Base-by-base conservation (phyloP, 768 basidiomycete species). In the Boletellus ananas region DNA sequence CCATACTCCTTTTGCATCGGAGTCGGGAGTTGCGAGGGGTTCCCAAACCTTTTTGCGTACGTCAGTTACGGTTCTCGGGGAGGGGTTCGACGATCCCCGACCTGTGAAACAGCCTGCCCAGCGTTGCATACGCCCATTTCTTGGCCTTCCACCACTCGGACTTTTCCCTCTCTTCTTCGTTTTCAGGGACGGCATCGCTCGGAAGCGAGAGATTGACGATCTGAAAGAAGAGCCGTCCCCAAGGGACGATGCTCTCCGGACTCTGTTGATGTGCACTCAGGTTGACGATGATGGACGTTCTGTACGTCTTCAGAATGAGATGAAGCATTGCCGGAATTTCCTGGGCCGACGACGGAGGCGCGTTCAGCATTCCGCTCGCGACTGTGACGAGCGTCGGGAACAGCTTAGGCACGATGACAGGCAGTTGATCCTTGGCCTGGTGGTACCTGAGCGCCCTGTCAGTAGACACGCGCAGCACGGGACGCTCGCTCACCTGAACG, bases 111-210 rank as follows among this genome's bases (percentile, higher is more conserved):
- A 93, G 72, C 20, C 84, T 74, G 33, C 87, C 87, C 8, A 95
- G 73, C 34, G 81, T 82, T n/a, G 78, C 80, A 62, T 85, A 93
- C 1, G 92, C 89, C 93, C 92, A 94, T 64, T 95, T 95, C 72
- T 94, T 94, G 9, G 86, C 79, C 63, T 85, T 86, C 87, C 90
- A 91, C 92, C 93, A 95, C 59, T 90, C 87, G 40, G 75, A 80
- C 41, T 75, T 76, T 70, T 93, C 90, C 33, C 87, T 74, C 14
- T 87, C 86, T 6, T 91, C 87, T 53, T 83, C 79, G 49, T 88
- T 82, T 25, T 77, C 80, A 2, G 88, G 85, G 0, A 91, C 77
- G 18, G 74, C 78, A 3, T 82, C 80, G 45, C 72, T 69, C 0
- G 87, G 87, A 25, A 93, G 72, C 50, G 77, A 73, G 37, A 90